Conservation (phyloP, 768 basidiomycete genomes). For the Pulveroboletus sp. region DNA sequence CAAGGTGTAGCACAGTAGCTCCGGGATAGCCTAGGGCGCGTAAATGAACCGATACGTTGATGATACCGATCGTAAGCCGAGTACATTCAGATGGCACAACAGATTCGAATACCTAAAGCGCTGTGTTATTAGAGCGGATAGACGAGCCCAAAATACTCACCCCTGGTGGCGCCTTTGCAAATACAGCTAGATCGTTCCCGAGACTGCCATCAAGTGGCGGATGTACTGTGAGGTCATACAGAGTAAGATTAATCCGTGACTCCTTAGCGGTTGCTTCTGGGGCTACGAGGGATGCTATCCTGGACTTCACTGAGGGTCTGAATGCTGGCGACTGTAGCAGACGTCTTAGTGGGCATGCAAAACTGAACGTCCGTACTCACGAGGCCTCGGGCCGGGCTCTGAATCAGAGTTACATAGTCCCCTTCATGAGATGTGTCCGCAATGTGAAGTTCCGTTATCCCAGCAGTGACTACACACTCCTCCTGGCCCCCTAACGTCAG, state of each 20-base stretch:
- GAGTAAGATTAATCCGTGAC: conserved; percentile 59
- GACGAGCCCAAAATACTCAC: conserved; percentile 43
- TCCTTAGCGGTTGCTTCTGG: conserved; percentile 70
- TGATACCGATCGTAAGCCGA: conserved; percentile 54
- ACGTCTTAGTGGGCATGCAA: conserved; percentile 1
- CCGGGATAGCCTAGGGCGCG: conserved; percentile 58
- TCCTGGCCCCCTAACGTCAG: conserved; percentile 40
- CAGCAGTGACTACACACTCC: conserved; percentile 62
- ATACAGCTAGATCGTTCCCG: conserved; percentile 54
- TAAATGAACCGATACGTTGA: conserved; percentile 62
- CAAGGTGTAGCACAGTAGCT: conserved; percentile 60
- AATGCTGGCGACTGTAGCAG: conserved; percentile 38
- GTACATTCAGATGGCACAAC: conserved; percentile 90
- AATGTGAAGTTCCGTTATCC: conserved; percentile 57
- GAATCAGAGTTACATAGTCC: conserved; percentile 39
- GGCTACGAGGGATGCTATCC: conserved; percentile 60
- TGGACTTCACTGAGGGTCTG: conserved; percentile 53
- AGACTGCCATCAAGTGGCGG: conserved; percentile 59
- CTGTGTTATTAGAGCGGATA: background rate
- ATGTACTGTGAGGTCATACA: conserved; percentile 61
- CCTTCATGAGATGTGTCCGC: conserved; percentile 41
- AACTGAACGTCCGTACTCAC: conserved; percentile 36
- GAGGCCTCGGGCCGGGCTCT: conserved; percentile 54
- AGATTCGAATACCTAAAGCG: conserved; percentile 75
- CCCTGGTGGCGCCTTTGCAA: conserved; percentile 81